Evolutionary conservation across 75 land plant genomes (phyloP), one percentile per base, ranked within the genome.

Genomic region (Pinus tabuliformis): DNA sequence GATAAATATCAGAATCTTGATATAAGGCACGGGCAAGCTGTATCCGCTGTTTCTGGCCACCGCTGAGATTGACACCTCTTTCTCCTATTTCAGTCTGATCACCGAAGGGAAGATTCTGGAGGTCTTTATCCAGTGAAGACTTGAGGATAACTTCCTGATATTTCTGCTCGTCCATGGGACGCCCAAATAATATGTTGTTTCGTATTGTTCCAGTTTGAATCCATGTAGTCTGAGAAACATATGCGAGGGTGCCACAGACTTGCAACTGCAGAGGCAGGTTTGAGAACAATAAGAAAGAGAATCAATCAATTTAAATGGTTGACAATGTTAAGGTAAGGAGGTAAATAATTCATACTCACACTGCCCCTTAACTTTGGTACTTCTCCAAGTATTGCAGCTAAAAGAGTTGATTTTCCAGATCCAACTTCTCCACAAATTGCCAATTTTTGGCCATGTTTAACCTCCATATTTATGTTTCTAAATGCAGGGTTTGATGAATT

Each of bases 401-500:
- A 63, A 66, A 93, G 85, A 17, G 93, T 86, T 36, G 96, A 89
- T 76, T 95, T 95, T 26, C 99, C 99, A 7, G 97, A 88, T 3
- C 99, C 97, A 59, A 96, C 99, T 75, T 88, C 94, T 70, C 99
- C 99, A 79, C 99, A 96, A 26, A 96, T 80, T 8, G 97, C 99
- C 20, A 93, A 88, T 70, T 89, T 88, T 45, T 83, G 77, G 22
- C 95, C 93, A 30, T 77, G 72, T 77, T 58, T 76, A 56, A 91
- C 85, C 76, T 73, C 81, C 61, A 91, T 58, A 59, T 80, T 76
- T 57, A n/a, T n/a, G n/a, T n/a, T n/a, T n/a, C n/a, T n/a, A n/a
- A n/a, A n/a, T n/a, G n/a, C n/a, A n/a, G n/a, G n/a, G n/a, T n/a
- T n/a, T n/a, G n/a, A n/a, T n/a, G n/a, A n/a, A n/a, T n/a, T n/a